Conservation (phyloP, 768 basidiomycete species). For the Kwoniella newhampshirensis region DNA sequence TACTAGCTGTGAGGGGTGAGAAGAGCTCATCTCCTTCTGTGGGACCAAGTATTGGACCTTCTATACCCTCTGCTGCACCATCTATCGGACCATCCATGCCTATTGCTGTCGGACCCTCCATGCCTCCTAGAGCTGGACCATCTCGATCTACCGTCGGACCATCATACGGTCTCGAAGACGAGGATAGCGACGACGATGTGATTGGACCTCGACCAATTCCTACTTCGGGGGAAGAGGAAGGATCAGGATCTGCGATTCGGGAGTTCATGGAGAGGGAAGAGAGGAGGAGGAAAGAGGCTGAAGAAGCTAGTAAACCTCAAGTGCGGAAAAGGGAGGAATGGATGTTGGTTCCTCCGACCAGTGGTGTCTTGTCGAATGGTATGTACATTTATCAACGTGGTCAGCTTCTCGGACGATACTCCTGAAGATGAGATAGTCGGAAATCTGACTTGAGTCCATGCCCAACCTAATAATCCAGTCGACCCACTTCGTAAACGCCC, state of each 20-base stretch:
- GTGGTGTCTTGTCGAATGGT: slow-evolving; percentile 77
- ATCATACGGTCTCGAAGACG: slow-evolving; percentile 60
- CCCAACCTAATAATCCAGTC: no score
- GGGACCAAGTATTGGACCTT: slow-evolving; percentile 15
- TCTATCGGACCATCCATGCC: slow-evolving; percentile 2
- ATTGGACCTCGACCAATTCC: slow-evolving; percentile 79
- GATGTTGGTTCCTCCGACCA: slow-evolving; percentile 93
- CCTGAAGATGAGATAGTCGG: not conserved
- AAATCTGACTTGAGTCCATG: not conserved
- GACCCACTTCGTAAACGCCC: slow-evolving; percentile 65
- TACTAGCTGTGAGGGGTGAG: slow-evolving; percentile 56
- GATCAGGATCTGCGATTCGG: slow-evolving; percentile 62
- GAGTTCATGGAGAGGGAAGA: slow-evolving; percentile 86
- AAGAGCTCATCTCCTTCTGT: slow-evolving; percentile 52
- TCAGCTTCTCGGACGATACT: not conserved
- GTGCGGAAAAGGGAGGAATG: slow-evolving; percentile 83
- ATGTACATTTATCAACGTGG: slow-evolving; percentile 19
- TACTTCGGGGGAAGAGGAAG: slow-evolving; percentile 54
- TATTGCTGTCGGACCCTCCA: slow-evolving; percentile 7
- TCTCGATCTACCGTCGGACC: slow-evolving; percentile 54
- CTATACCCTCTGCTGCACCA: slow-evolving; percentile 4
- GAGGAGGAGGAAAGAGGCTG: slow-evolving; percentile 66
- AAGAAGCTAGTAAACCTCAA: slow-evolving; percentile 52
- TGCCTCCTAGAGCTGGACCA: slow-evolving; percentile 18
- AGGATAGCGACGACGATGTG: slow-evolving; percentile 70